Evolutionary conservation across 257 asterid species (phyloP).

Genomic region (Solanum infundibuliforme): DNA sequence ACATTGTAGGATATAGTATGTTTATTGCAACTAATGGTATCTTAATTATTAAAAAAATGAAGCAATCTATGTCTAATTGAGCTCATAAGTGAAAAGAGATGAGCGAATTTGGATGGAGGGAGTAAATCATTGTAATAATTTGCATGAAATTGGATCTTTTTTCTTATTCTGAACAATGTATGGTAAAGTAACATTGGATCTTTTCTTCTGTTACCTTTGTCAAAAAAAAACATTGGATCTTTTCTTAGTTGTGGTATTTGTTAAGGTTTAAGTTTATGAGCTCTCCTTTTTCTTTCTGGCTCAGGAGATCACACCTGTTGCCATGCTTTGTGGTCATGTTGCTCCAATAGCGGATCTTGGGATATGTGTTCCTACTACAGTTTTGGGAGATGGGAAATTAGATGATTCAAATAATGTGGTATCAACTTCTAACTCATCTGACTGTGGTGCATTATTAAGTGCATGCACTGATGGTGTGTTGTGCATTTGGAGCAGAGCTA

Average conservation of each 20-base stretch:
- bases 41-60: neutral
- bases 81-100: neutral
- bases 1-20: neutral
- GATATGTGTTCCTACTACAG: constrained; percentile 63
- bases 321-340: constrained; percentile 91
- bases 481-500: constrained; percentile 83
- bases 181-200: neutral
- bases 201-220: no score
- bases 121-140: neutral
- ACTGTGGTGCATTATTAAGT: constrained; percentile 61
- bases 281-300: constrained; percentile 8
- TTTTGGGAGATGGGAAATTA: constrained; percentile 35
- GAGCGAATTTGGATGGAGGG: neutral
- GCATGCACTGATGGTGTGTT: constrained; percentile 80
- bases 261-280: neutral
- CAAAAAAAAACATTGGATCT: neutral
- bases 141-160: neutral
- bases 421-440: constrained; percentile 25
- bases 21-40: neutral
- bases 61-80: neutral
- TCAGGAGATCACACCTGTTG: constrained; percentile 81
- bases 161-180: neutral
- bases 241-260: neutral
- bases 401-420: constrained; percentile 20
- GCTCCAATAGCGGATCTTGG: constrained; percentile 71